Conservation (phyloP, 108 stramenopile genomes). For the Asterionellopsis glacialis region DNA sequence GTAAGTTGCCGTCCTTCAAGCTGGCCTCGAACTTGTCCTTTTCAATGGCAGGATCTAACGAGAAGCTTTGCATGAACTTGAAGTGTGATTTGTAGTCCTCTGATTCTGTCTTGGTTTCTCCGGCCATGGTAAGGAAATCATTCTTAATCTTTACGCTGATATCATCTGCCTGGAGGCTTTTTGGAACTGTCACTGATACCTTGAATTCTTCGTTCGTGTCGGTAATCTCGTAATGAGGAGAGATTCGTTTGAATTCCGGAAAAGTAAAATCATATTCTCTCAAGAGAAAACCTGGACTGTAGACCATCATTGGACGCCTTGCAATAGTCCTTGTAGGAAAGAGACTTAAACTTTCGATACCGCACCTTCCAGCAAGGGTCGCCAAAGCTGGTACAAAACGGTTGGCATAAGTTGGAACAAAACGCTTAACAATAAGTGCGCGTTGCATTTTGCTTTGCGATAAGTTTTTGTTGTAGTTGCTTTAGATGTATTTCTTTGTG, state of each 20-base stretch:
- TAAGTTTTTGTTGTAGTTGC: too few species aligned
- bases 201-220: slow-evolving; percentile 2
- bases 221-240: slow-evolving; percentile 9
- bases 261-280: too few species aligned
- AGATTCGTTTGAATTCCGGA: slow-evolving; percentile 1
- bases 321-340: too few species aligned
- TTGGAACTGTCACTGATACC: neutral
- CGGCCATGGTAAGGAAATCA: slow-evolving; percentile 15
- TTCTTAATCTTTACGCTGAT: slow-evolving; percentile 3
- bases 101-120: slow-evolving; percentile 2
- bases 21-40: slow-evolving; percentile 48
- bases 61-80: slow-evolving; percentile 52
- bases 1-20: slow-evolving; percentile 48
- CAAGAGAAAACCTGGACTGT: too few species aligned
- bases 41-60: slow-evolving; percentile 52
- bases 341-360: too few species aligned
- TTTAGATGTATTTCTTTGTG: too few species aligned
- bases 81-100: slow-evolving; percentile 6
- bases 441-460: too few species aligned
- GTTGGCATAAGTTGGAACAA: too few species aligned
- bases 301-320: too few species aligned
- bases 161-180: neutral
- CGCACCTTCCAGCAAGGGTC: too few species aligned
- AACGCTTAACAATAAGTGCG: too few species aligned
- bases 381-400: too few species aligned